Evolutionary conservation across 1,284 basidiomycete species (phyloP), one percentile per base, ranked within the genome.

Genomic region (Marasmius sp.): DNA sequence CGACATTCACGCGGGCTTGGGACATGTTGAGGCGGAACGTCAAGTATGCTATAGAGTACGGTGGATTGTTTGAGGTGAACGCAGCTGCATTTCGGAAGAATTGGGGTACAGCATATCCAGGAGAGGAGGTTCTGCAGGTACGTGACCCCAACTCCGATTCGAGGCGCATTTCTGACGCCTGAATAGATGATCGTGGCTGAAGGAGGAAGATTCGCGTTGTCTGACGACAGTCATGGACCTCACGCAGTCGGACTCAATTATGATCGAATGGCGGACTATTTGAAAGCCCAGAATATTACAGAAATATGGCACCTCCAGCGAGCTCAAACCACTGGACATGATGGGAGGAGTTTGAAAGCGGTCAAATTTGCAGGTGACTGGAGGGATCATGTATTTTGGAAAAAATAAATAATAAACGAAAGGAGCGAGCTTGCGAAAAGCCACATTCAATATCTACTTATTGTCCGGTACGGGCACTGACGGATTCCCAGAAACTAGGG

Each of bases 141-240:
- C 60, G 36, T 37, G 38, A 43, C 55, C 41, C 48, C 48, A 18
- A 20, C 38, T 48, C 48, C 36, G 37, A 34, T 38, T n/a, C 58
- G 38, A 18, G 16, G 41, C 51, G 55, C 55, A 61, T 45, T 8
- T 47, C 55, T 55, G 50, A 60, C 16, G 57, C 61, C 57, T 58
- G 43, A 49, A 36, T 66, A 96, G 92, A 72, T 92, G 16, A 93
- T 98, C 62, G 68, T 86, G 12, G 70, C 79, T 18, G 72, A 81
- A 41, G 83, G 83, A 6, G 97, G 97, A 0, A 84, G 87, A 22
- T 83, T 98, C 62, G 87, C 91, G 20, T 81, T 98, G 18, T 98
- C 96, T 1, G 97, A 99, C 73, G 97, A 99, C 75, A 97, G 95
- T 61, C 97, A 99, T 70, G 95, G 95, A 0, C 90, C 94, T 1